These are phyloP conservation scores for Boechera divaricarpa DNA, from an alignment of 345 rosid genomes.

Conservation along the genomic window DNA sequence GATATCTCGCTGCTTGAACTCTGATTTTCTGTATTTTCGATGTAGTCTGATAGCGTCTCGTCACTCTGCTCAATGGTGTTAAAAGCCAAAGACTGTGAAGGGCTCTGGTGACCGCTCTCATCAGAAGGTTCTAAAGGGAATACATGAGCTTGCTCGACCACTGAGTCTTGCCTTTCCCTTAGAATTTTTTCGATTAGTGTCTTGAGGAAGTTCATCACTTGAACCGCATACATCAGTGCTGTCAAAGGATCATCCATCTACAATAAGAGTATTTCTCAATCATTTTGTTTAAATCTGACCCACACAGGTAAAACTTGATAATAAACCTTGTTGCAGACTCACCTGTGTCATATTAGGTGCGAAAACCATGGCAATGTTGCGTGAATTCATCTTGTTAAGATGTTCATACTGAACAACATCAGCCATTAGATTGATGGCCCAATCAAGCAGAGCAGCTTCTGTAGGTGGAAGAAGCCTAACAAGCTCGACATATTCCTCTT, in stretches of 20 bases:
- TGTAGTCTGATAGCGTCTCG: conserved; percentile 50
- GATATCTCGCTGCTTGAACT: conserved; percentile 44
- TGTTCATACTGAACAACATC: conserved; percentile 81
- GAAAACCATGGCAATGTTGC: conserved; percentile 95
- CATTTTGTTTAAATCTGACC: background rate
- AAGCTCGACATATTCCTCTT: conserved; percentile 79
- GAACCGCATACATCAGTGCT: conserved; percentile 94
- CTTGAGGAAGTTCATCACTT: conserved; percentile 98
- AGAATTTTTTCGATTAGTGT: conserved; percentile 63
- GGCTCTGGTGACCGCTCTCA: conserved; percentile 66
- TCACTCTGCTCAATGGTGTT: conserved; percentile 48
- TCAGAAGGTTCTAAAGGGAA: conserved; percentile 63
- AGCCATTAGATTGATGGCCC: conserved; percentile 96
- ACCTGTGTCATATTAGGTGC: conserved; percentile 99
- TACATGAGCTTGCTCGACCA: conserved; percentile 51
- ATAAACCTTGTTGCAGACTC: conserved; percentile 33
- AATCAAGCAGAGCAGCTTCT: conserved; percentile 81
- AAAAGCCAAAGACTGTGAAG: conserved; percentile 47
- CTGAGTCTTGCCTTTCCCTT: conserved; percentile 69
- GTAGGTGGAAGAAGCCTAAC: conserved; percentile 81
- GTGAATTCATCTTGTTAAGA: conserved; percentile 93
- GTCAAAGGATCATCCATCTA: conserved; percentile 97
- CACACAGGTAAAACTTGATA: background rate
- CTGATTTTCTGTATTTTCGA: conserved; percentile 40
- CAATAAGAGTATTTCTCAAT: conserved; percentile 30